These are phyloP conservation scores for Candida albicans DNA, from an alignment of 1,139 yeast species.

Conservation along the genomic window DNA sequence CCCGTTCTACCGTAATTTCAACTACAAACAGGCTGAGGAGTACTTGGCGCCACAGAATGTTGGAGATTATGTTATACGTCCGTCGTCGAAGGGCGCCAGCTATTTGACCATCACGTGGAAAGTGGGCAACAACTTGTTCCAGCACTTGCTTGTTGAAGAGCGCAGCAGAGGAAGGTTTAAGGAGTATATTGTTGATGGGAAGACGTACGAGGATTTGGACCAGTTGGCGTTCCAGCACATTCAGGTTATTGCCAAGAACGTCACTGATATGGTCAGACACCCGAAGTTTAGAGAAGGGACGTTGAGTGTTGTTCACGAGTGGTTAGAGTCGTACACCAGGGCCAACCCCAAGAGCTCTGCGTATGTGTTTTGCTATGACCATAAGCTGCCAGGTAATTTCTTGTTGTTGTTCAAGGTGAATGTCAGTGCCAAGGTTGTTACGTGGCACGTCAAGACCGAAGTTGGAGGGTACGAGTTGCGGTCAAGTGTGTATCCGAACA, in stretches of 20 bases:
- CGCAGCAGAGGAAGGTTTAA: constrained; percentile 56
- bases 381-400: constrained; percentile 91
- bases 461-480: constrained; percentile 83
- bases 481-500: constrained; percentile 81
- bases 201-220: constrained; percentile 81
- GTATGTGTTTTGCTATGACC: constrained; percentile 88
- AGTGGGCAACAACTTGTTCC: constrained; percentile 86
- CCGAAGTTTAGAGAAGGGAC: constrained; percentile 90
- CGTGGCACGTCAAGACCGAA: constrained; percentile 89
- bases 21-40: constrained; percentile 87
- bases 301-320: constrained; percentile 74
- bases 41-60: constrained; percentile 83
- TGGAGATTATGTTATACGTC: constrained; percentile 93
- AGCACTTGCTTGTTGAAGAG: constrained; percentile 86
- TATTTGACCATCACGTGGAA: constrained; percentile 96
- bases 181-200: constrained; percentile 66
- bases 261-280: constrained; percentile 79
- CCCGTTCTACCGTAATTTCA: constrained; percentile 84
- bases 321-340: constrained; percentile 85
- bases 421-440: constrained; percentile 67
- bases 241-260: constrained; percentile 79
- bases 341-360: constrained; percentile 91
- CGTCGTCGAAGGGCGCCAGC: constrained; percentile 86
- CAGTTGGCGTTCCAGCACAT: constrained; percentile 89
- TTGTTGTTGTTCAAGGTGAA: constrained; percentile 78